These are phyloP conservation scores for Ophiobolus disseminans DNA, from an alignment of 2,329 filamentous ascomycete genomes.

Conservation along the genomic window DNA sequence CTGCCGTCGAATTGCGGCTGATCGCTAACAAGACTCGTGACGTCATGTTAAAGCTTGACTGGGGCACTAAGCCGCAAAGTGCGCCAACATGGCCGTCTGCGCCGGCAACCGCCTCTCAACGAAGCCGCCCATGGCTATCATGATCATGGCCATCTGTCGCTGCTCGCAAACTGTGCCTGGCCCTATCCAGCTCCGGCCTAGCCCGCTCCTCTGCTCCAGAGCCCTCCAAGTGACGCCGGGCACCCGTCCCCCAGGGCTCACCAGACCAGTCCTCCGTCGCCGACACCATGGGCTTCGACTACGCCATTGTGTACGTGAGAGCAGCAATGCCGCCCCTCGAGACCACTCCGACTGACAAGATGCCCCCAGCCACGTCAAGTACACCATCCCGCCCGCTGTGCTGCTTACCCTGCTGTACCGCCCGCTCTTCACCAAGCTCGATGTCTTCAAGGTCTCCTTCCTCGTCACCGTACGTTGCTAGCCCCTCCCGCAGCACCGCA, in stretches of 20 bases:
- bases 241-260: conserved; percentile 15
- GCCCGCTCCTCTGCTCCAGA: conserved; percentile 25
- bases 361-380: conserved; percentile 65
- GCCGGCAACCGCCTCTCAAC: conserved; percentile 2
- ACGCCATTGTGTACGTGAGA: conserved; percentile 66
- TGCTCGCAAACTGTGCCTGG: conserved; percentile 14
- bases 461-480: conserved; percentile 60
- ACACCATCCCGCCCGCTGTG: conserved; percentile 70
- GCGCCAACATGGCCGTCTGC: background rate
- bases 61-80: conserved; percentile 19
- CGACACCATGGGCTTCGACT: conserved; percentile 64
- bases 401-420: conserved; percentile 65
- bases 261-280: conserved; percentile 6
- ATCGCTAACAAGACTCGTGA: conserved; percentile 27
- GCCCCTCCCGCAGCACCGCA: conserved; percentile 2
- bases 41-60: conserved; percentile 32
- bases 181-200: conserved; percentile 23
- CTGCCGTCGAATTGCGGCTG: background rate
- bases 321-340: background rate
- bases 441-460: conserved; percentile 68
- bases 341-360: conserved; percentile 17
- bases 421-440: conserved; percentile 67
- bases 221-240: conserved; percentile 25
- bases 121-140: conserved; percentile 6
- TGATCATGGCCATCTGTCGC: conserved; percentile 12